Conservation (phyloP, 169 alveolate genomes). For the Plasmodium ovale region DNA sequence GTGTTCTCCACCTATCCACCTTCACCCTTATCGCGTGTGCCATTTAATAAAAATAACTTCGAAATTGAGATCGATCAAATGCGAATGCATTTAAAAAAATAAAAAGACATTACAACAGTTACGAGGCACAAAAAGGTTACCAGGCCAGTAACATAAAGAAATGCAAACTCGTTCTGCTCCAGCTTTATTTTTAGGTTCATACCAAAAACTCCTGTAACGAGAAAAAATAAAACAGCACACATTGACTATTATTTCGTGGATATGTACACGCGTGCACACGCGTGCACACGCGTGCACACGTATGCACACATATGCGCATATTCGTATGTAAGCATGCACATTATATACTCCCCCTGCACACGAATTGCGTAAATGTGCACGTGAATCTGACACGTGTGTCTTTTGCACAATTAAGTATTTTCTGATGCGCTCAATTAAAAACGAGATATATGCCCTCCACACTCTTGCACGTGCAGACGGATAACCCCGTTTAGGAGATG, state of each 20-base stretch:
- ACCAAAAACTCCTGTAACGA: constrained; percentile 84
- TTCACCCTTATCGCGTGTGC: too few relatives aligned
- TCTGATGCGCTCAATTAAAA: too few relatives aligned
- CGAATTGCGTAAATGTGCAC: background rate
- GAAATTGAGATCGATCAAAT: constrained; percentile 46
- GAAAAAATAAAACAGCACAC: constrained; percentile 18
- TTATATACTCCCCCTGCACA: background rate
- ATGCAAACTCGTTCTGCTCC: constrained; percentile 81
- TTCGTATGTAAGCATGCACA: background rate
- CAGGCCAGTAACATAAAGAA: constrained; percentile 78
- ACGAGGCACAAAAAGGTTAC: constrained; percentile 50
- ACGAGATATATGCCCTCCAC: too few relatives aligned
- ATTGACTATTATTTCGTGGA: too few relatives aligned
- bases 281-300: background rate
- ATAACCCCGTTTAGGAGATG: too few relatives aligned
- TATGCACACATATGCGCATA: background rate
- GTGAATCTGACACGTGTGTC: too few relatives aligned
- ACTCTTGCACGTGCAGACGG: too few relatives aligned
- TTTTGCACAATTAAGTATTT: too few relatives aligned
- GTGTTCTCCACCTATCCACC: too few relatives aligned
- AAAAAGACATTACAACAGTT: constrained; percentile 76
- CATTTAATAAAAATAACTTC: constrained; percentile 1
- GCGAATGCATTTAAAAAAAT: constrained; percentile 80
- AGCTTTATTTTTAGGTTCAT: constrained; percentile 84
- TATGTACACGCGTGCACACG: background rate